Conservation (phyloP, 176 grass and related monocot genomes). For the Eragrostis nindensis region DNA sequence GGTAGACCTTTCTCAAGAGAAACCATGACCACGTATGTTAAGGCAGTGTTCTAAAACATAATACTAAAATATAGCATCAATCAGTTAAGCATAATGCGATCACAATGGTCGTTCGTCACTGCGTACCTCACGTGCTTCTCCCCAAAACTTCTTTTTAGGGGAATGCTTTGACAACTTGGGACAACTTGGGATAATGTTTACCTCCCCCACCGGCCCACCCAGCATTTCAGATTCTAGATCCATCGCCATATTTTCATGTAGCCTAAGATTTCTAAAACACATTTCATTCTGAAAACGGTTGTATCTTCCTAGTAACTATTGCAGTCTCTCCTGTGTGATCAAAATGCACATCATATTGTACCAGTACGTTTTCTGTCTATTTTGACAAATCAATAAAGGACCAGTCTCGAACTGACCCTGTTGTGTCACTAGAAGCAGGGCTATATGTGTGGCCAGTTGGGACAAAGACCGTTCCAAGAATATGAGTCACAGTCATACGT, state of each 20-base stretch:
- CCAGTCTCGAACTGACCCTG: background rate
- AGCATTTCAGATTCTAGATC: background rate
- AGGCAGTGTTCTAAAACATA: background rate
- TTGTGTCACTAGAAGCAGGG: background rate
- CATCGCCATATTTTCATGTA: background rate
- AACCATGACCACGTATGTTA: background rate
- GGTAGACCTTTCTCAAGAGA: background rate
- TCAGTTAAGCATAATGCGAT: background rate
- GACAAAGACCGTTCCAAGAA: background rate
- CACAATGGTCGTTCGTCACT: background rate
- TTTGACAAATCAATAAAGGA: constrained; percentile 28
- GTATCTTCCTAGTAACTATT: background rate
- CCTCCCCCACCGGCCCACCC: too few relatives aligned
- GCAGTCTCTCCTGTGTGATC: background rate
- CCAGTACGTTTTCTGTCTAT: background rate
- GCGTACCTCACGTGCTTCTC: background rate
- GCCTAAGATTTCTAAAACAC: background rate
- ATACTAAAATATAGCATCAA: constrained; percentile 5
- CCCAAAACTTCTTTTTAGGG: too few relatives aligned
- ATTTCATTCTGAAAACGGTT: background rate
- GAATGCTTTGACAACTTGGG: background rate
- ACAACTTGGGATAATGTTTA: too few relatives aligned
- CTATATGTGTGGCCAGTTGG: background rate
- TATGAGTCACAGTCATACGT: background rate
- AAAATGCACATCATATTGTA: background rate